Evolutionary conservation across 2,329 filamentous ascomycete species (phyloP).

Genomic region (Orbilia quercus): DNA sequence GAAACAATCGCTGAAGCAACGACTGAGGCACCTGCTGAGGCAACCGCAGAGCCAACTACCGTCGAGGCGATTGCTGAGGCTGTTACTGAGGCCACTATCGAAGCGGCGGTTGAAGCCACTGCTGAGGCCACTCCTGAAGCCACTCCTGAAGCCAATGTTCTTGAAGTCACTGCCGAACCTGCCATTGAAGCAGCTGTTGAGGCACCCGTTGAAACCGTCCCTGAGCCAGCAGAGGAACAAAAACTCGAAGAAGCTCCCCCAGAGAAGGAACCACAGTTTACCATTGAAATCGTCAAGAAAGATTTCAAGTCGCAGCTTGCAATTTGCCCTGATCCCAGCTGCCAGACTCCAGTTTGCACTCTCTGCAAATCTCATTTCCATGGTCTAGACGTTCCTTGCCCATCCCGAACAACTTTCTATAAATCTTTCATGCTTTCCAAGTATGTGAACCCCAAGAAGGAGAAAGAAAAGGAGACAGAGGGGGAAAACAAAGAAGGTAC

Average conservation of each 20-base stretch:
- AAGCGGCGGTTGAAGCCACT: neutral
- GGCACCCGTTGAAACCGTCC: neutral
- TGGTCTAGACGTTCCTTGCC: constrained; percentile 42
- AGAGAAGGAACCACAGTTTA: constrained; percentile 16
- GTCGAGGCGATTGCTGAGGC: constrained; percentile 4
- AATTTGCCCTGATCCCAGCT: constrained; percentile 32
- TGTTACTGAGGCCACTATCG: constrained; percentile 1
- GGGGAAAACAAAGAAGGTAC: constrained; percentile 1
- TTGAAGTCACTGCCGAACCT: neutral
- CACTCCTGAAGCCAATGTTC: neutral
- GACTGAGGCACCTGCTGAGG: constrained; percentile 6
- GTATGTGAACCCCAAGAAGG: constrained; percentile 27
- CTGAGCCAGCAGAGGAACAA: neutral
- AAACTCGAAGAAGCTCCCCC: constrained; percentile 15
- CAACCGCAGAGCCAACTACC: neutral
- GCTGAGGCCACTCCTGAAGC: constrained; percentile 1
- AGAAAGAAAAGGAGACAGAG: neutral
- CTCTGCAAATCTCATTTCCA: constrained; percentile 52
- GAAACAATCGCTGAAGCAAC: constrained; percentile 9
- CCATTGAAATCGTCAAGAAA: constrained; percentile 27
- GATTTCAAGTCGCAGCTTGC: constrained; percentile 41
- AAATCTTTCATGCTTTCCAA: constrained; percentile 47
- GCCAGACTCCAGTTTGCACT: constrained; percentile 40
- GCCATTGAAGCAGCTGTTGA: neutral
- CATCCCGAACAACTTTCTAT: constrained; percentile 34